Conservation (phyloP, 805 yeast species). For the Zygoascus ofunaensis region DNA sequence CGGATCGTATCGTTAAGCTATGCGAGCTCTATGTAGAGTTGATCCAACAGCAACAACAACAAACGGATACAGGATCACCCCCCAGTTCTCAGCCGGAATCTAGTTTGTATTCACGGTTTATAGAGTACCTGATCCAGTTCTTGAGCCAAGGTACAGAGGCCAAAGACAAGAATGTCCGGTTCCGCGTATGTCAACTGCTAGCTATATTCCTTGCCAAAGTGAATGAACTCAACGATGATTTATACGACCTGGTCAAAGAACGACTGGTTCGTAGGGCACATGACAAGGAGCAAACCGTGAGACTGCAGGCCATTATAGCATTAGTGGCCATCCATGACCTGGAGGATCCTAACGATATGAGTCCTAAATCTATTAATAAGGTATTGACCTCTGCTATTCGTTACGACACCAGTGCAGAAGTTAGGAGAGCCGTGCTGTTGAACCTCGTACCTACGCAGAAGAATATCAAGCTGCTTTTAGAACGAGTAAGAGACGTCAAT, state of each 20-base stretch:
- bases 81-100: slow-evolving; percentile 34
- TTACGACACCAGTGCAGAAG: slow-evolving; percentile 81
- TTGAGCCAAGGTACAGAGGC: slow-evolving; percentile 73
- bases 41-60: slow-evolving; percentile 20
- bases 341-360: slow-evolving; percentile 17
- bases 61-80: slow-evolving; percentile 26
- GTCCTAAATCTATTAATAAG: slow-evolving; percentile 17
- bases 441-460: slow-evolving; percentile 43
- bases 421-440: slow-evolving; percentile 72
- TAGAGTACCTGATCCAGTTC: slow-evolving; percentile 54
- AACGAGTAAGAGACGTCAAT: slow-evolving; percentile 76
- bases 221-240: slow-evolving; percentile 64
- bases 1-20: slow-evolving; percentile 68
- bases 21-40: slow-evolving; percentile 43
- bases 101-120: slow-evolving; percentile 35
- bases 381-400: slow-evolving; percentile 47
- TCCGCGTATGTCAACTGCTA: slow-evolving; percentile 65
- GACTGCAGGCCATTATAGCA: slow-evolving; percentile 79
- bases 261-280: slow-evolving; percentile 4
- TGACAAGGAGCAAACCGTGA: slow-evolving; percentile 59
- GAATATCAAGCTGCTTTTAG: slow-evolving; percentile 40
- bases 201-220: slow-evolving; percentile 63
- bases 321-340: slow-evolving; percentile 67
- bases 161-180: slow-evolving; percentile 66
- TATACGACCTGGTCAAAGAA: slow-evolving; percentile 29